A percentile compares a stretch with the other conserved stretches of the same genome.
Conservation (phyloP, 169 alveolate species). For the Cryptosporidium bovis region DNA sequence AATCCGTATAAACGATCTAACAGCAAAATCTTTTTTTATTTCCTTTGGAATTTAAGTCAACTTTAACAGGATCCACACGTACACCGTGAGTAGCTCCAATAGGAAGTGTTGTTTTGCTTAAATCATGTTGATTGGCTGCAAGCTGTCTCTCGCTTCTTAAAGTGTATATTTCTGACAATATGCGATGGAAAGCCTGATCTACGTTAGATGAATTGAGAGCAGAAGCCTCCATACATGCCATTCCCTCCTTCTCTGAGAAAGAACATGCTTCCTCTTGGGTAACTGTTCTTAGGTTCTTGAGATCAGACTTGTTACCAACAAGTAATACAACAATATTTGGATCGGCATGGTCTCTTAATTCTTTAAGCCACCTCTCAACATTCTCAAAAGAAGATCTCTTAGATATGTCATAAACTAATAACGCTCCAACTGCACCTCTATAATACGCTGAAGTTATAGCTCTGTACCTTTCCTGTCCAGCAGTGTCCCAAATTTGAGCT, state of each 20-base stretch:
- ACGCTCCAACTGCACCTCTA: conserved; percentile 99
- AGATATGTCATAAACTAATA: conserved; percentile 97
- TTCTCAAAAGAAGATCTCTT: conserved; percentile 93
- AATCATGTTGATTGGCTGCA: conserved; percentile 39
- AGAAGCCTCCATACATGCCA: conserved; percentile 95
- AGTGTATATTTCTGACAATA: conserved; percentile 82
- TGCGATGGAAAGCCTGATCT: conserved; percentile 90
- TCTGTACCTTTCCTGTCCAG: conserved; percentile 99
- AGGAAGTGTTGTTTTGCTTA: conserved; percentile 57
- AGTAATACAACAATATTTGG: conserved; percentile 93
- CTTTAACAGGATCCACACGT: conserved; percentile 60
- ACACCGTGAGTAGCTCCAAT: conserved; percentile 53
- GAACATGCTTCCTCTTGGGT: conserved; percentile 92
- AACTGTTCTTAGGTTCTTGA: conserved; percentile 89
- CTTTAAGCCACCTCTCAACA: conserved; percentile 96
- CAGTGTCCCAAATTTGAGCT: conserved; percentile 99
- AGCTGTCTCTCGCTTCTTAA: conserved; percentile 63
- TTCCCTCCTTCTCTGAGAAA: conserved; percentile 90
- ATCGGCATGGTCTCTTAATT: conserved; percentile 96
- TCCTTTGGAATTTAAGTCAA: conserved; percentile 51
- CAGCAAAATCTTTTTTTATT: conserved; percentile 48
- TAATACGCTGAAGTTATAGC: conserved; percentile 99
- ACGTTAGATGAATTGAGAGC: conserved; percentile 96
- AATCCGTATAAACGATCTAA: not conserved
- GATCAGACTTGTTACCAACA: conserved; percentile 98